These are phyloP conservation scores for Aquanectria penicillioides DNA, from an alignment of 2,329 filamentous ascomycete genomes.

Conservation along the genomic window DNA sequence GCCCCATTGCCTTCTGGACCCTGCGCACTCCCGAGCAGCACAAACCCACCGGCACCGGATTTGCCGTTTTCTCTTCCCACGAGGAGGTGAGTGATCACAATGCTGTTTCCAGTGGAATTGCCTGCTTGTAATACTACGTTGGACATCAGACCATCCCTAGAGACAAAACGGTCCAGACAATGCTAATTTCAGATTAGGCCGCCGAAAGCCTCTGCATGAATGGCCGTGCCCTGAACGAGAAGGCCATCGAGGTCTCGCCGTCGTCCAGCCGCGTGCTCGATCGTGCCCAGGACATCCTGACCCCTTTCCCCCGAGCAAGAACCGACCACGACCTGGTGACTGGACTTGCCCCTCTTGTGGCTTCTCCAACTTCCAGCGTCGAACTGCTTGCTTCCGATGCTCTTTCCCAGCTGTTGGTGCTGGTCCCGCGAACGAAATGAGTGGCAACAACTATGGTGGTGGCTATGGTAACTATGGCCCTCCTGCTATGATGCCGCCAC, in stretches of 20 bases:
- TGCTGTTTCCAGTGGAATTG: neutral
- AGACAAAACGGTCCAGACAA: too few relatives aligned
- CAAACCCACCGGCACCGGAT: slow-evolving; percentile 98
- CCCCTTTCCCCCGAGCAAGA: slow-evolving; percentile 99
- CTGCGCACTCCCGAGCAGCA: slow-evolving; percentile 97
- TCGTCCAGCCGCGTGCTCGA: slow-evolving; percentile 97
- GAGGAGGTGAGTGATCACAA: slow-evolving; percentile 79
- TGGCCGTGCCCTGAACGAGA: slow-evolving; percentile 95
- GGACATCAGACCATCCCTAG: neutral
- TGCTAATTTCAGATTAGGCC: slow-evolving; percentile 66
- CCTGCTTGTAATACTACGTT: neutral
- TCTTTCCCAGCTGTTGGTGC: slow-evolving; percentile 95
- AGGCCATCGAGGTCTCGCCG: slow-evolving; percentile 97
- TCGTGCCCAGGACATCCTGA: slow-evolving; percentile 93
- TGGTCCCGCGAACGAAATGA: slow-evolving; percentile 73
- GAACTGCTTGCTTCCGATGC: slow-evolving; percentile 98
- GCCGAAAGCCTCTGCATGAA: slow-evolving; percentile 99
- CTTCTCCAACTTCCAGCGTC: slow-evolving; percentile 99
- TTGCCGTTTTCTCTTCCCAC: slow-evolving; percentile 98
- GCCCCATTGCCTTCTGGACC: slow-evolving; percentile 99
- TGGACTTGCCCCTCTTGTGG: slow-evolving; percentile 99
- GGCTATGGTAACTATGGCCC: slow-evolving; percentile 66
- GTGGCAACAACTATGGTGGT: slow-evolving; percentile 72
- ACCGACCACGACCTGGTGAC: slow-evolving; percentile 94
- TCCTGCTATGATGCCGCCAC: slow-evolving; percentile 83